Conservation (phyloP, 1,284 basidiomycete genomes). For the Puccinia coronata region DNA sequence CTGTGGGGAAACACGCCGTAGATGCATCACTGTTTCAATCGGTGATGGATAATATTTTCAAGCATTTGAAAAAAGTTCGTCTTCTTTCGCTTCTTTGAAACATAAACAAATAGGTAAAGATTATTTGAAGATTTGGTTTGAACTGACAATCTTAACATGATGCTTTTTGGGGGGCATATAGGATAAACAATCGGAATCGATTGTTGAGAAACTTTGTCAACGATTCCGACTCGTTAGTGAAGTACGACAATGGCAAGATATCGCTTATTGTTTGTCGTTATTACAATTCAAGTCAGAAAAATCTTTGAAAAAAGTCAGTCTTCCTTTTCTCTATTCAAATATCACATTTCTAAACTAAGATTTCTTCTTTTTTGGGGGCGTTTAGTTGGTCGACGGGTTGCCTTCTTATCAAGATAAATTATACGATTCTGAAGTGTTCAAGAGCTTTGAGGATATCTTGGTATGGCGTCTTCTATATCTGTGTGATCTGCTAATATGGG, state of each 20-base stretch:
- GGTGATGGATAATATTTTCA: constrained; percentile 93
- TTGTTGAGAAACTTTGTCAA: constrained; percentile 92
- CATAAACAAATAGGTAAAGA: background rate
- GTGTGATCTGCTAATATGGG: too few relatives aligned
- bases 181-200: constrained; percentile 91
- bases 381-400: constrained; percentile 59
- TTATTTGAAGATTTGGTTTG: too few relatives aligned
- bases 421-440: constrained; percentile 80
- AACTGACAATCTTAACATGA: too few relatives aligned
- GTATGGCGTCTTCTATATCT: too few relatives aligned
- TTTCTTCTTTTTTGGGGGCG: background rate
- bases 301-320: constrained; percentile 93
- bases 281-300: constrained; percentile 96
- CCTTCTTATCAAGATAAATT: constrained; percentile 93
- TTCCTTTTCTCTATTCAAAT: constrained; percentile 60
- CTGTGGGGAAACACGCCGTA: constrained; percentile 87
- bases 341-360: background rate
- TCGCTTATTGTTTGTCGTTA: constrained; percentile 90
- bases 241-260: constrained; percentile 93
- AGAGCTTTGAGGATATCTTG: constrained; percentile 85
- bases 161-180: too few relatives aligned
- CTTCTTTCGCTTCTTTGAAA: background rate
- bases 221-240: constrained; percentile 86
- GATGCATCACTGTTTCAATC: constrained; percentile 88
- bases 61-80: constrained; percentile 82